Percentiles rank a stretch among this genome's conserved stretches.
Evolutionary conservation across 768 basidiomycete genomes (phyloP).

Genomic region (Boletus sensibilis): DNA sequence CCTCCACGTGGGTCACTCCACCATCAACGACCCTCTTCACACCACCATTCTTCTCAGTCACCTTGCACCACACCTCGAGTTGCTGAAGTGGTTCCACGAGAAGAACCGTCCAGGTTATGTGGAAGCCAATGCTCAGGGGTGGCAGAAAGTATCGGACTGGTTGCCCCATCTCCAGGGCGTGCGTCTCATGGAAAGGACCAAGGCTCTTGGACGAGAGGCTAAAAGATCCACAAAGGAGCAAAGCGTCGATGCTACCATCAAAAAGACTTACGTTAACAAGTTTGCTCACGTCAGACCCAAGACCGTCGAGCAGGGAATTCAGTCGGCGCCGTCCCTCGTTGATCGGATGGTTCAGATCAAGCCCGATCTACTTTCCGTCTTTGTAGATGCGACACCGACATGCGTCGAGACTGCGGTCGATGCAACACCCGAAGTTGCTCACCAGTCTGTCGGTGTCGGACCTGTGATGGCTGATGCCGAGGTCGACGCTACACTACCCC

Average conservation of each 20-base stretch:
- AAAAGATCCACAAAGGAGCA: slow-evolving; percentile 35
- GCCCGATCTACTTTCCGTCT: slow-evolving; percentile 39
- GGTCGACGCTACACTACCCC: slow-evolving; percentile 33
- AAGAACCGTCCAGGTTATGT: slow-evolving; percentile 69
- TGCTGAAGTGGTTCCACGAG: slow-evolving; percentile 74
- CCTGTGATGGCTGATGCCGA: slow-evolving; percentile 30
- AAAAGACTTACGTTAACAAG: slow-evolving; percentile 37
- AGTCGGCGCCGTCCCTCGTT: slow-evolving; percentile 37
- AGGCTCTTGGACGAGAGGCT: slow-evolving; percentile 29
- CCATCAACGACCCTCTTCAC: slow-evolving; percentile 66
- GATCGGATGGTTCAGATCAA: slow-evolving; percentile 41
- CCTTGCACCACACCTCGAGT: slow-evolving; percentile 67
- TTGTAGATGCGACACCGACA: slow-evolving; percentile 53
- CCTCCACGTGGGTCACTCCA: slow-evolving; percentile 75
- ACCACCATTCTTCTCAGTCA: slow-evolving; percentile 74
- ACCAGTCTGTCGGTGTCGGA: slow-evolving; percentile 33
- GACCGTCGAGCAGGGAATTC: slow-evolving; percentile 35
- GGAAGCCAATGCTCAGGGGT: slow-evolving; percentile 63
- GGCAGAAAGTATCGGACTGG: slow-evolving; percentile 67
- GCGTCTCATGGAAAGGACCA: slow-evolving; percentile 59
- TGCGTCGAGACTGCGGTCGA: slow-evolving; percentile 47
- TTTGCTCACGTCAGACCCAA: slow-evolving; percentile 43
- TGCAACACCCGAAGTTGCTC: slow-evolving; percentile 37
- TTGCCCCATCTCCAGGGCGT: slow-evolving; percentile 72
- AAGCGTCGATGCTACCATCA: slow-evolving; percentile 53